Conservation (phyloP, 129 eudicot species). For the Flaveria bidentis region DNA sequence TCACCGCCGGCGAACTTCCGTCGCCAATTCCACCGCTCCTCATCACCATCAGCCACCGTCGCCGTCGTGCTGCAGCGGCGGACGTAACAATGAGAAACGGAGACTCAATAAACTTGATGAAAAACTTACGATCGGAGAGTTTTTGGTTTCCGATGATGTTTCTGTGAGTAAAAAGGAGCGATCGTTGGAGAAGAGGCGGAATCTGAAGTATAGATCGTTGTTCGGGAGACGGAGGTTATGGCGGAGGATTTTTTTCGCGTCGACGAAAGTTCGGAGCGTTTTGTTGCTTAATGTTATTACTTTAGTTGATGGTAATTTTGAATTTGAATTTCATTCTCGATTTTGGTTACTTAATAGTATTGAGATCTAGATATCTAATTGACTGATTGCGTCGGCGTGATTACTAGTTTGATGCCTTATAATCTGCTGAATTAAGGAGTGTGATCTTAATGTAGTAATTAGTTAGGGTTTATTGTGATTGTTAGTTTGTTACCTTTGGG, state of each 20-base stretch:
- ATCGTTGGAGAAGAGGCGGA: slow-evolving; percentile 12
- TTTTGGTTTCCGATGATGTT: slow-evolving; percentile 24
- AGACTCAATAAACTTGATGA: slow-evolving; percentile 22
- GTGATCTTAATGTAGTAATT: too few species aligned
- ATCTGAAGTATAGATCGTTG: slow-evolving; percentile 43
- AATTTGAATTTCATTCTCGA: slow-evolving; percentile 11
- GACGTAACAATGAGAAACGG: slow-evolving; percentile 31
- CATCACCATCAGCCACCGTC: slow-evolving; percentile 22
- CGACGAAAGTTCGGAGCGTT: slow-evolving; percentile 75
- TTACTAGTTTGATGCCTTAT: background rate
- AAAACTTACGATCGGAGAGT: slow-evolving; percentile 23
- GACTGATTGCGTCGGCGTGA: background rate
- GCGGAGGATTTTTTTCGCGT: slow-evolving; percentile 57
- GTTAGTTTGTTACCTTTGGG: too few species aligned
- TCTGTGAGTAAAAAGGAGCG: slow-evolving; percentile 16
- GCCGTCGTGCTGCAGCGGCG: slow-evolving; percentile 29
- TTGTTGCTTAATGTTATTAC: slow-evolving; percentile 75
- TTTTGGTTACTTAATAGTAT: background rate
- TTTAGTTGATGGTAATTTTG: slow-evolving; percentile 62
- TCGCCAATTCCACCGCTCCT: slow-evolving; percentile 19
- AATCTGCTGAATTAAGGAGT: background rate
- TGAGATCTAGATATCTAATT: background rate
- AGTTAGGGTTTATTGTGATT: too few species aligned
- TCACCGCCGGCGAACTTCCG: slow-evolving; percentile 30
- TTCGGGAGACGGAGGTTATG: slow-evolving; percentile 56